Conservation (phyloP, 768 basidiomycete species). For the Chalciporus piperatus region DNA sequence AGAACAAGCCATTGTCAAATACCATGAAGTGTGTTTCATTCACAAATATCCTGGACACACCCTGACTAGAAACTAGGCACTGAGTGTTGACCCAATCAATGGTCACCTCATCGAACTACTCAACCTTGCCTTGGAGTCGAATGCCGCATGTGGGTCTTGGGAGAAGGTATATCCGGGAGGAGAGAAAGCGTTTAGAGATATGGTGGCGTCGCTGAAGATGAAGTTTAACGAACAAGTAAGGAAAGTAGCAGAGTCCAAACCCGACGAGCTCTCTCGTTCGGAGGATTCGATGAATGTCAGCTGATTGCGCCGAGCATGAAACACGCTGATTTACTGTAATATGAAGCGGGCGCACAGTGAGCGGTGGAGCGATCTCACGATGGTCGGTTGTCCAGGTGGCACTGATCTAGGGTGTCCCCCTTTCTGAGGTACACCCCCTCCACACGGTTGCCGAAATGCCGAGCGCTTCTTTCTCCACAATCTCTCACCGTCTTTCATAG, state of each 20-base stretch:
- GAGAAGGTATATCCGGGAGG: conserved; percentile 35
- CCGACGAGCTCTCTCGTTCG: conserved; percentile 15
- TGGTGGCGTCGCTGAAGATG: conserved; percentile 32
- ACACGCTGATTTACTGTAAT: conserved; percentile 26
- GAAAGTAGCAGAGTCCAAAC: conserved; percentile 15
- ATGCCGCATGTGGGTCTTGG: conserved; percentile 30
- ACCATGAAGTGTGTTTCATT: conserved; percentile 73
- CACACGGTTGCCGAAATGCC: conserved; percentile 32
- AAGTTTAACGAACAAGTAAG: conserved; percentile 26
- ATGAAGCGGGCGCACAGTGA: conserved; percentile 10
- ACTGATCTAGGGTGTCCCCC: conserved; percentile 27
- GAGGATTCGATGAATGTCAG: conserved; percentile 34
- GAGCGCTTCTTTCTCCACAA: conserved; percentile 32
- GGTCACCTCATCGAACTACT: conserved; percentile 77
- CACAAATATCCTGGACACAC: not conserved
- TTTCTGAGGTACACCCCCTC: conserved; percentile 3
- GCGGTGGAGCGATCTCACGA: conserved; percentile 25
- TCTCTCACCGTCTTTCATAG: conserved; percentile 29
- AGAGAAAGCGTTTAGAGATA: conserved; percentile 31
- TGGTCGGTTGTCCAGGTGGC: conserved; percentile 18
- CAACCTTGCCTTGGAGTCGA: conserved; percentile 71
- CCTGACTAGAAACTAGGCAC: conserved; percentile 43
- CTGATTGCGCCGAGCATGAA: conserved; percentile 25
- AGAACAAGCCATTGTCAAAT: conserved; percentile 82
- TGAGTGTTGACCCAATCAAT: conserved; percentile 83